A percentile compares a stretch with the other conserved stretches of the same genome.
These are phyloP conservation scores for Diutina catenulata DNA, from an alignment of 1,139 yeast genomes.

Conservation along the genomic window DNA sequence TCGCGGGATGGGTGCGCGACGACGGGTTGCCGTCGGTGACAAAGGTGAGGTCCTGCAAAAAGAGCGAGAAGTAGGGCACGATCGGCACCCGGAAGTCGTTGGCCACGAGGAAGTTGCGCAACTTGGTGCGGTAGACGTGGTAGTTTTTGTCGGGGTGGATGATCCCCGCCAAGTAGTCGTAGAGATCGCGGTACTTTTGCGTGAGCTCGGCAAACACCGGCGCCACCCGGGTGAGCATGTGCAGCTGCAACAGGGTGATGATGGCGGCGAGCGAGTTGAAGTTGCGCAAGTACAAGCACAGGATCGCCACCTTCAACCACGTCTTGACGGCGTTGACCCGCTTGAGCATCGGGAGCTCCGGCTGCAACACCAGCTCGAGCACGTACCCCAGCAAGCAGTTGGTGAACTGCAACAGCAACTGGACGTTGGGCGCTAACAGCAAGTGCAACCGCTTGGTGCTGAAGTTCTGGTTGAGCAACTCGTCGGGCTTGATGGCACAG, in stretches of 20 bases:
- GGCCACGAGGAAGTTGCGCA: slow-evolving; percentile 42
- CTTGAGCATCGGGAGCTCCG: slow-evolving; percentile 34
- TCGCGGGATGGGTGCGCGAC: slow-evolving; percentile 15
- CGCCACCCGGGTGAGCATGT: slow-evolving; percentile 58
- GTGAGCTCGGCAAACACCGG: slow-evolving; percentile 58
- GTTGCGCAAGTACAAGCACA: slow-evolving; percentile 71
- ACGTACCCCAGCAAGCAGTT: slow-evolving; percentile 77
- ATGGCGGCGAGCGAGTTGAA: slow-evolving; percentile 86
- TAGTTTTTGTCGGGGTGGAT: slow-evolving; percentile 82
- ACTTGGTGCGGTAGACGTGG: slow-evolving; percentile 56
- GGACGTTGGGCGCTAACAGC: slow-evolving; percentile 62
- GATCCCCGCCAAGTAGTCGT: slow-evolving; percentile 55
- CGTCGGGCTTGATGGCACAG: slow-evolving; percentile 56
- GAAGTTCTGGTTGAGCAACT: slow-evolving; percentile 64
- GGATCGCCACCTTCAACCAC: slow-evolving; percentile 78
- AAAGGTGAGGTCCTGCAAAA: slow-evolving; percentile 78
- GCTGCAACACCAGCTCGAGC: slow-evolving; percentile 60
- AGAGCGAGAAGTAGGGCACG: slow-evolving; percentile 79
- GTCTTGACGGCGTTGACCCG: slow-evolving; percentile 54
- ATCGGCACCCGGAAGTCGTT: slow-evolving; percentile 53
- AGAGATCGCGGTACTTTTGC: slow-evolving; percentile 53
- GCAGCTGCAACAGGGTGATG: slow-evolving; percentile 74
- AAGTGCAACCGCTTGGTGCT: slow-evolving; percentile 51
- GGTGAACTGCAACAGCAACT: slow-evolving; percentile 58
- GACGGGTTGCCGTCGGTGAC: slow-evolving; percentile 80